A percentile compares a stretch with the other conserved stretches of the same genome.
Evolutionary conservation across 345 rosid species (phyloP).

Genomic region (Kernera saxatilis): DNA sequence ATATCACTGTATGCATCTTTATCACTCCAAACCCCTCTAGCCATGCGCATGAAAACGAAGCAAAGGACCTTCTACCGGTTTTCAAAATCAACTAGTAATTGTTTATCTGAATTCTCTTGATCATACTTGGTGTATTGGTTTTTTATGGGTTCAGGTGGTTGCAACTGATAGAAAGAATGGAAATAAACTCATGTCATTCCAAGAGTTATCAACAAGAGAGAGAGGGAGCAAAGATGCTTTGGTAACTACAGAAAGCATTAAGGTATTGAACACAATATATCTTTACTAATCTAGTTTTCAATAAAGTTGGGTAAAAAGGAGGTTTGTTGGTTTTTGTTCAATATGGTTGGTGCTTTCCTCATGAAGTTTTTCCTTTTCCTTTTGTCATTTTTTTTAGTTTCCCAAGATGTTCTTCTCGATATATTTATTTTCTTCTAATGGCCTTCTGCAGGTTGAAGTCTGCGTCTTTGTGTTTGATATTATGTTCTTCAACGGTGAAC

Average conservation of each 20-base stretch:
- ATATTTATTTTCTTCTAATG: slow-evolving; percentile 5
- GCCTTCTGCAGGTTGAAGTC: slow-evolving; percentile 65
- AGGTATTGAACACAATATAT: slow-evolving; percentile 40
- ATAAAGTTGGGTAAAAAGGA: neutral
- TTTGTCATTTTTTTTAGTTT: neutral
- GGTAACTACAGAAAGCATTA: slow-evolving; percentile 48
- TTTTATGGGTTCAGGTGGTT: slow-evolving; percentile 54
- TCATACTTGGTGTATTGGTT: neutral
- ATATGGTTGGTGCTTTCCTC: neutral
- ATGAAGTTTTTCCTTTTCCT: neutral
- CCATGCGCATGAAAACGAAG: neutral
- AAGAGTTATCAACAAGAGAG: slow-evolving; percentile 84
- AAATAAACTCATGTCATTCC: slow-evolving; percentile 81
- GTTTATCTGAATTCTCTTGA: neutral
- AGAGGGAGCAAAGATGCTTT: slow-evolving; percentile 71
- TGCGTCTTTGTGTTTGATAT: slow-evolving; percentile 80
- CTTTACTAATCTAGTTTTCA: neutral
- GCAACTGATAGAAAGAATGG: slow-evolving; percentile 76
- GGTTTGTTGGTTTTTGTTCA: neutral
- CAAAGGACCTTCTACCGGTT: neutral
- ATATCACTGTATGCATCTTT: neutral
- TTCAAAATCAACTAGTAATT: neutral
- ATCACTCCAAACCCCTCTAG: neutral
- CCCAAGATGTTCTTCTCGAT: neutral
- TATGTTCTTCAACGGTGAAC: slow-evolving; percentile 82